These are phyloP conservation scores for Bacidia gigantensis DNA, from an alignment of 495 filamentous ascomycete genomes.

Conservation along the genomic window DNA sequence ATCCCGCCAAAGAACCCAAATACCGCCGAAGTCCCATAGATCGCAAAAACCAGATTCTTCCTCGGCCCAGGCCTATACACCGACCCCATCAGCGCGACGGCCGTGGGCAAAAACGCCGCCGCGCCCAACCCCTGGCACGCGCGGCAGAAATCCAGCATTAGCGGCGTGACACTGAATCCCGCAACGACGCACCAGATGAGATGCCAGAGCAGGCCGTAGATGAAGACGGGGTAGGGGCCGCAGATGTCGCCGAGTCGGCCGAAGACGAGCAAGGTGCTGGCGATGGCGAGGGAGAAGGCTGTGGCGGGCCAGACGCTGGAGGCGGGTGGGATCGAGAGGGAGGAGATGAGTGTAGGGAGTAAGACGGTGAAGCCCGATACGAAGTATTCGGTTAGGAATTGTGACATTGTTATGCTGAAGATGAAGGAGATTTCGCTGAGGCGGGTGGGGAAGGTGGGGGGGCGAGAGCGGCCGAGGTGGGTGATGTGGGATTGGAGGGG, in stretches of 20 bases:
- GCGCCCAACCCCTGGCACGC: slow-evolving; percentile 68
- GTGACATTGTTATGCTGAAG: slow-evolving; percentile 22
- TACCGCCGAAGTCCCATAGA: slow-evolving; percentile 65
- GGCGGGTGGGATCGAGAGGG: slow-evolving; percentile 47
- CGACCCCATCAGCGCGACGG: slow-evolving; percentile 65
- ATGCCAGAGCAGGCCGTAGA: slow-evolving; percentile 56
- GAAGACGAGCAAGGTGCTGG: slow-evolving; percentile 59
- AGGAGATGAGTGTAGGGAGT: slow-evolving; percentile 47
- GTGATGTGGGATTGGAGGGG: slow-evolving; percentile 35
- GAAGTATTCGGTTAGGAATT: slow-evolving; percentile 48
- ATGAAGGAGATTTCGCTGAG: slow-evolving; percentile 56
- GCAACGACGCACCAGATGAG: slow-evolving; percentile 55
- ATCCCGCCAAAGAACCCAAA: slow-evolving; percentile 73
- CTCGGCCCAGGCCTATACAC: slow-evolving; percentile 70
- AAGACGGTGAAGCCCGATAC: slow-evolving; percentile 76
- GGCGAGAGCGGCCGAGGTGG: slow-evolving; percentile 54
- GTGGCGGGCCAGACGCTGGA: slow-evolving; percentile 65
- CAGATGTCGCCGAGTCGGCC: slow-evolving; percentile 67
- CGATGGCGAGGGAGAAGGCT: slow-evolving; percentile 62
- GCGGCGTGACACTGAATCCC: slow-evolving; percentile 53
- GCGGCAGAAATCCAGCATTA: slow-evolving; percentile 61
- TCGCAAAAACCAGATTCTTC: slow-evolving; percentile 71
- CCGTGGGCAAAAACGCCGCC: slow-evolving; percentile 61
- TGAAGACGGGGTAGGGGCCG: slow-evolving; percentile 59
- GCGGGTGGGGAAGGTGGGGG: slow-evolving; percentile 42